A percentile compares a stretch with the other conserved stretches of the same genome.
Conservation (phyloP, 2,329 filamentous ascomycete genomes). For the Ophiostoma montium region DNA sequence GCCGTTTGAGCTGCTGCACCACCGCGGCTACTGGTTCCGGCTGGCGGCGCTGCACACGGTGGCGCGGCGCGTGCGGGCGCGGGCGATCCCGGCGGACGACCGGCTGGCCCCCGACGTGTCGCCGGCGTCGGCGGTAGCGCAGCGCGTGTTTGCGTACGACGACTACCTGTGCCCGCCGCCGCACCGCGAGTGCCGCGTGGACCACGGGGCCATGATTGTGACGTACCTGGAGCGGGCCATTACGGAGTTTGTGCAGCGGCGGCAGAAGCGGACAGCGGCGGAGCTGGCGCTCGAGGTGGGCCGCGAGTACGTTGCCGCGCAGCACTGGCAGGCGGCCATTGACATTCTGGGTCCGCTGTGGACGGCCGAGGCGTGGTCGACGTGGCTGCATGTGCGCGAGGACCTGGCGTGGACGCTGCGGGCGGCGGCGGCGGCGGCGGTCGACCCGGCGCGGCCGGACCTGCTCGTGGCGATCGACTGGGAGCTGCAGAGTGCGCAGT, state of each 20-base stretch:
- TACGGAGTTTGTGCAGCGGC: conserved; percentile 37
- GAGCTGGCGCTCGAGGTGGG: conserved; percentile 45
- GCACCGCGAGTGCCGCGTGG: conserved; percentile 42
- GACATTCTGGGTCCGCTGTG: conserved; percentile 42
- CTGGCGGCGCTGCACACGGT: conserved; percentile 43
- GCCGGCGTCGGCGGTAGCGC: conserved; percentile 30
- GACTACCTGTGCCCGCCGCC: conserved; percentile 53
- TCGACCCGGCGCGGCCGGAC: conserved; percentile 30
- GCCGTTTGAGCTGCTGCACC: conserved; percentile 51
- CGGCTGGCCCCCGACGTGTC: conserved; percentile 35
- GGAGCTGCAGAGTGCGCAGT: conserved; percentile 47
- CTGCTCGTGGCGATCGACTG: conserved; percentile 49
- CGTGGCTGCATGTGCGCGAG: conserved; percentile 45
- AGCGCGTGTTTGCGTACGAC: conserved; percentile 45
- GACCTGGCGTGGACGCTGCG: conserved; percentile 48
- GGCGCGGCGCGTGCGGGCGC: conserved; percentile 38
- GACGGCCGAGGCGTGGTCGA: conserved; percentile 28
- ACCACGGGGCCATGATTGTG: conserved; percentile 42
- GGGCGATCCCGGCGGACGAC: conserved; percentile 44
- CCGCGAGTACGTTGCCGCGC: conserved; percentile 36
- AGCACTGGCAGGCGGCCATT: conserved; percentile 39
- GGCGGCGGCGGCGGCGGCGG: conserved; percentile 39
- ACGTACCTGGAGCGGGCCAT: conserved; percentile 36
- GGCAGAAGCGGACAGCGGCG: conserved; percentile 37
- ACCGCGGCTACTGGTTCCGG: conserved; percentile 54